Conservation (phyloP, 495 filamentous ascomycete species). For the Aspergillus ostianus region DNA sequence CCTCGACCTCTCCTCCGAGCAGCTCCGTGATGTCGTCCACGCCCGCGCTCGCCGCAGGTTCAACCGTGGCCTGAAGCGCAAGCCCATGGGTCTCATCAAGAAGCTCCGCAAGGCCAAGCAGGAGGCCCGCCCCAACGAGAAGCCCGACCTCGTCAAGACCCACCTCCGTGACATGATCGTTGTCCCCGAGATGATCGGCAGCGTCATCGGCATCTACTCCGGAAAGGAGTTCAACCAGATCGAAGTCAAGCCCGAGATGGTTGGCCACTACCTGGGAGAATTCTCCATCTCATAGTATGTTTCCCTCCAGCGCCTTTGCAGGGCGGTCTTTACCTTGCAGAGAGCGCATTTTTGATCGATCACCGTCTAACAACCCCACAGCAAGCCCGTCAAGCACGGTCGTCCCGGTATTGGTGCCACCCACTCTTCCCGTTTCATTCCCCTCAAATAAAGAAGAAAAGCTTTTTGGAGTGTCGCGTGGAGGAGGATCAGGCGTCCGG, state of each 20-base stretch:
- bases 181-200: constrained; percentile 98
- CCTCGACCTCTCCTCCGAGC: constrained; percentile 96
- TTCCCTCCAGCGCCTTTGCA: constrained; percentile 22
- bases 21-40: constrained; percentile 98
- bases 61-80: constrained; percentile 99
- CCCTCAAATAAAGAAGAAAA: constrained; percentile 80
- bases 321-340: constrained; percentile 13
- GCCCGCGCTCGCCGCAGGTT: constrained; percentile 97
- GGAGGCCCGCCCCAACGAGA: constrained; percentile 99
- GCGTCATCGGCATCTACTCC: constrained; percentile 97
- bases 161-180: constrained; percentile 99
- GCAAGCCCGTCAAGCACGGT: constrained; percentile 99
- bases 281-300: constrained; percentile 99
- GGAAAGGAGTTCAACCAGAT: constrained; percentile 99
- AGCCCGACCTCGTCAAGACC: constrained; percentile 97
- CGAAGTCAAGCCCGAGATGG: constrained; percentile 99
- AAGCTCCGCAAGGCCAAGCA: constrained; percentile 99
- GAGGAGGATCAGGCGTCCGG: constrained; percentile 32
- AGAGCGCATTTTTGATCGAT: background rate
- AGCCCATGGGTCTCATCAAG: constrained; percentile 99
- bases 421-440: constrained; percentile 99
- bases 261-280: constrained; percentile 98
- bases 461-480: constrained; percentile 45
- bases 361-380: constrained; percentile 46
- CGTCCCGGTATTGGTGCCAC: constrained; percentile 99